These are phyloP conservation scores for Salix viminalis DNA, from an alignment of 345 rosid genomes.

Conservation along the genomic window DNA sequence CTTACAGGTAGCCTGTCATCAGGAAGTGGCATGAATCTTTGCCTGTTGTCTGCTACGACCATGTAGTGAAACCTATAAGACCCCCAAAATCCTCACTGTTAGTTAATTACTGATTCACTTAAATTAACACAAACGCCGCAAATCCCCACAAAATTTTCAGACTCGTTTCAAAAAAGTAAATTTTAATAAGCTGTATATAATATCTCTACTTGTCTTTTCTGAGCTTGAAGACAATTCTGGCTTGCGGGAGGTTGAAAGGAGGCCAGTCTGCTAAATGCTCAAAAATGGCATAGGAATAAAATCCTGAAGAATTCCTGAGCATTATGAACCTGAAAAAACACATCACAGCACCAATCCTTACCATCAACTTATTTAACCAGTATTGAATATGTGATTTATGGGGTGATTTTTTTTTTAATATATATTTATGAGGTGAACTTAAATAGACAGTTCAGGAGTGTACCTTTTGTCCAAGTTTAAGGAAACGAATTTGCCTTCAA, in stretches of 20 bases:
- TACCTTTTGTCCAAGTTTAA: constrained; percentile 26
- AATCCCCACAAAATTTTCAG: background rate
- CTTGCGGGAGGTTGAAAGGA: constrained; percentile 65
- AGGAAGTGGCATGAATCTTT: constrained; percentile 85
- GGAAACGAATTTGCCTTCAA: constrained; percentile 16
- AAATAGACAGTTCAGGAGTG: background rate
- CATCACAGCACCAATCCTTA: background rate
- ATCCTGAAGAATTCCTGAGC: constrained; percentile 68
- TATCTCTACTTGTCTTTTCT: constrained; percentile 59
- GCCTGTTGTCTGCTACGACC: constrained; percentile 82
- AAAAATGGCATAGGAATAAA: constrained; percentile 71
- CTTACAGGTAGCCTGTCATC: constrained; percentile 62
- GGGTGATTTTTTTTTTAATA: no score
- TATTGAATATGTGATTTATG: no score
- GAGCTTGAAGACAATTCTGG: constrained; percentile 73
- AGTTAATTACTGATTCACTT: no score
- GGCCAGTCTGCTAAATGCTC: constrained; percentile 80
- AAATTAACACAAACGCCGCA: no score
- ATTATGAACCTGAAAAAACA: constrained; percentile 55
- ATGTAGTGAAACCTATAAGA: constrained; percentile 73
- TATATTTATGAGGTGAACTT: background rate
- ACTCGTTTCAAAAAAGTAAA: background rate
- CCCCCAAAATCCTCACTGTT: no score
- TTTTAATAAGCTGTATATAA: background rate
- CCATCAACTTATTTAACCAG: no score